A percentile compares a stretch with the other conserved stretches of the same genome.
Conservation (phyloP, 2,329 filamentous ascomycete species). For the Coniochaeta sp. region DNA sequence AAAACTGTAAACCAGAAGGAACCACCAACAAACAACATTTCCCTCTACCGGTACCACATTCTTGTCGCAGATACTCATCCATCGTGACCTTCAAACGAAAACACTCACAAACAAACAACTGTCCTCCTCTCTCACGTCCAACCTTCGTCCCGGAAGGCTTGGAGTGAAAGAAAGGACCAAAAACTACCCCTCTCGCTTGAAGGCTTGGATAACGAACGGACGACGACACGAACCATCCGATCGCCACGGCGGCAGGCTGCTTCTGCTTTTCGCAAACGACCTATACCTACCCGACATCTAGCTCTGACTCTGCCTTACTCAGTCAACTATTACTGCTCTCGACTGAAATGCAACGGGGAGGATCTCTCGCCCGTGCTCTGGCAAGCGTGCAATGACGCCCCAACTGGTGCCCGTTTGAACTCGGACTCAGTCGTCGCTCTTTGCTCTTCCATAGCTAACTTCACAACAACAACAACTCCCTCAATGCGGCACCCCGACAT, state of each 20-base stretch:
- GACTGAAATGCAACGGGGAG: neutral
- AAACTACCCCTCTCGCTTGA: neutral
- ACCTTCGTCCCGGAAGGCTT: neutral
- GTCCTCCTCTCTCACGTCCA: neutral
- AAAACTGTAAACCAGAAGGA: neutral
- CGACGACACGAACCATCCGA: neutral
- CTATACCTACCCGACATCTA: neutral
- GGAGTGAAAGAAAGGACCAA: slow-evolving; percentile 1
- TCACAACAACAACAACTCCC: neutral
- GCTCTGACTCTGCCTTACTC: neutral
- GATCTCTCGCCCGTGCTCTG: neutral
- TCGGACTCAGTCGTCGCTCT: neutral
- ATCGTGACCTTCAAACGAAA: neutral
- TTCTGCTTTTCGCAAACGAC: too few species aligned
- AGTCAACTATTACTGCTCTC: too few species aligned
- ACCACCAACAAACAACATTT: neutral
- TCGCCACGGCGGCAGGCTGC: neutral
- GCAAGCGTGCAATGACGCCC: slow-evolving; percentile 1
- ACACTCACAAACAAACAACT: too few species aligned
- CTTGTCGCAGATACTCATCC: neutral
- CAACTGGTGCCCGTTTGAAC: neutral
- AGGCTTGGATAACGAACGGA: neutral
- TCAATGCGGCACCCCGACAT: neutral
- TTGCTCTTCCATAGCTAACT: neutral
- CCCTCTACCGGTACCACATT: neutral